Evolutionary conservation across 2,329 filamentous ascomycete genomes (phyloP).

Genomic region (Fusarium nurragi): DNA sequence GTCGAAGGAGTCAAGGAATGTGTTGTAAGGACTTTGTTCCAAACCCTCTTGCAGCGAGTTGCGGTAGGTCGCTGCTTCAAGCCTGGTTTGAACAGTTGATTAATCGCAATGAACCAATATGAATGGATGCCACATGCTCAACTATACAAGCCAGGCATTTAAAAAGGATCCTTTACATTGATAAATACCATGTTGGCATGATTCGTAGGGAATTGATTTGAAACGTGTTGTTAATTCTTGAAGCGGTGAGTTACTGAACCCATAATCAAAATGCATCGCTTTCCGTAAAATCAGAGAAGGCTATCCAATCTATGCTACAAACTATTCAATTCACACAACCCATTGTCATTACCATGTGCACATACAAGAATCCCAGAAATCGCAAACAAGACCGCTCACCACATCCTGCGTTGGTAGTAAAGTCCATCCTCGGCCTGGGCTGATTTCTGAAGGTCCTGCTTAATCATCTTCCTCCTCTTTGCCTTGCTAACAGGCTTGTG

Average conservation of each 20-base stretch:
- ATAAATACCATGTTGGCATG: not conserved
- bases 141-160: no score
- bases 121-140: no score
- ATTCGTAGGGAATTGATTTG: not conserved
- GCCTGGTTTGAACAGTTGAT: no score
- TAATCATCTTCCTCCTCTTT: conserved; percentile 66
- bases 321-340: not conserved
- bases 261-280: not conserved
- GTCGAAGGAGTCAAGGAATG: no score
- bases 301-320: conserved; percentile 7
- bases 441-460: conserved; percentile 63
- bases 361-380: not conserved
- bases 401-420: conserved; percentile 65
- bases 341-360: conserved; percentile 20
- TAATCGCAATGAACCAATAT: no score
- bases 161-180: not conserved
- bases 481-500: conserved; percentile 61
- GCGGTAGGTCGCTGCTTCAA: no score
- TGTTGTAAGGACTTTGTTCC: no score
- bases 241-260: not conserved
- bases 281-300: not conserved
- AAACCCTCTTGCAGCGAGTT: no score
- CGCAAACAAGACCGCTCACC: conserved; percentile 47
- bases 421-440: conserved; percentile 57
- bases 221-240: not conserved